Evolutionary conservation across 192 early-diverging fungal genomes (phyloP).

Genomic region (Umbelopsis sp.): DNA sequence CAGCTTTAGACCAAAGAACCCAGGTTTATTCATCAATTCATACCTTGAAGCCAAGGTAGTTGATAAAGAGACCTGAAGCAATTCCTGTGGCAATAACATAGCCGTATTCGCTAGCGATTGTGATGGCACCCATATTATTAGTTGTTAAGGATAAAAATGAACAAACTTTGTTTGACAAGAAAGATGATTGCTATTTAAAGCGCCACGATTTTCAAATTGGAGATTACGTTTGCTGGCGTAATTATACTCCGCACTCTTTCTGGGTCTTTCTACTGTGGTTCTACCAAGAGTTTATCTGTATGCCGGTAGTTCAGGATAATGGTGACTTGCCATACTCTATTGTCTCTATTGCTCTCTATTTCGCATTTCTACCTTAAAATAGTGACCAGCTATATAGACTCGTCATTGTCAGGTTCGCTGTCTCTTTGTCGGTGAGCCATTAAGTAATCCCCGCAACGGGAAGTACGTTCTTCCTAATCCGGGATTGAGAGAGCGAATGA

Average conservation of each 20-base stretch:
- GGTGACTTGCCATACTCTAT: no score
- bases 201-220: not conserved
- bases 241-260: slow-evolving; percentile 3
- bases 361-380: no score
- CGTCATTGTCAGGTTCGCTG: no score
- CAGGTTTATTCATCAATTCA: slow-evolving; percentile 21
- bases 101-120: slow-evolving; percentile 56
- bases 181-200: no score
- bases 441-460: no score
- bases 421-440: no score
- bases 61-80: slow-evolving; percentile 37
- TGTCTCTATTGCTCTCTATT: no score
- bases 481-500: no score
- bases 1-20: not conserved
- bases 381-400: no score
- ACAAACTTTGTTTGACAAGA: not conserved
- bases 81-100: slow-evolving; percentile 55
- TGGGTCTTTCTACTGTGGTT: slow-evolving; percentile 10
- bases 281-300: no score
- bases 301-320: no score
- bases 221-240: slow-evolving; percentile 4
- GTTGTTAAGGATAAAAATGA: not conserved
- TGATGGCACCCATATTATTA: slow-evolving; percentile 41
- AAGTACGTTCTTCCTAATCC: no score
- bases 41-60: slow-evolving; percentile 44